These are phyloP conservation scores for Aspergillus latus DNA, from an alignment of 2,329 filamentous ascomycete genomes.

Conservation along the genomic window DNA sequence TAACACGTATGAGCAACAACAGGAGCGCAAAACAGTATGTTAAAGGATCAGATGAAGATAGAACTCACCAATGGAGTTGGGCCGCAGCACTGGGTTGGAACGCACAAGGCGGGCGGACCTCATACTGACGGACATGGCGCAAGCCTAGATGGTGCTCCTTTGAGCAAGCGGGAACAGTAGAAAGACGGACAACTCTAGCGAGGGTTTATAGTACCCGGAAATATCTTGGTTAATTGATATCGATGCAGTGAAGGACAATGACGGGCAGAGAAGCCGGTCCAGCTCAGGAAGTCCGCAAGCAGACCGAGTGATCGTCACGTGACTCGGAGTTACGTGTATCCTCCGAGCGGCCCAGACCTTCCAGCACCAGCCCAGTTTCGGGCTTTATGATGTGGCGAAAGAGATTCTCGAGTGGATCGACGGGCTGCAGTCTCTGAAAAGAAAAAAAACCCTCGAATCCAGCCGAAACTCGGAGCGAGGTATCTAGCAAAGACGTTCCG, in stretches of 20 bases:
- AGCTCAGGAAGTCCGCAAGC: constrained; percentile 10
- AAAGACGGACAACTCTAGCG: constrained; percentile 16
- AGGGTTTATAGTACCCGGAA: background rate
- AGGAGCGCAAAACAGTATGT: background rate
- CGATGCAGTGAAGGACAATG: constrained; percentile 8
- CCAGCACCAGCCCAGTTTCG: background rate
- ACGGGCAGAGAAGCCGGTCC: constrained; percentile 11
- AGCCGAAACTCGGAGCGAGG: too few species aligned
- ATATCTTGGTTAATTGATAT: background rate
- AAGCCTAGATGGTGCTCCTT: constrained; percentile 28
- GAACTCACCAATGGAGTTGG: constrained; percentile 31
- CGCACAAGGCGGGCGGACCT: constrained; percentile 41
- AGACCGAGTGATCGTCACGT: background rate
- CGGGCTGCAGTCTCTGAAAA: too few species aligned
- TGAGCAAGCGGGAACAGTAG: constrained; percentile 22
- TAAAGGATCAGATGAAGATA: background rate
- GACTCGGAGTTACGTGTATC: constrained; percentile 15
- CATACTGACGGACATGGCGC: constrained; percentile 41
- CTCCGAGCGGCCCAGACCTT: background rate
- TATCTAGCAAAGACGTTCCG: too few species aligned
- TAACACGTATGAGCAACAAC: background rate
- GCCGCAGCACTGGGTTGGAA: constrained; percentile 33
- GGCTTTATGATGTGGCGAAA: background rate
- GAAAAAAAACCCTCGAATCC: too few species aligned
- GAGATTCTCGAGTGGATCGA: too few species aligned